Evolutionary conservation across 2,329 filamentous ascomycete species (phyloP).

Genomic region (Xylaria sp.): DNA sequence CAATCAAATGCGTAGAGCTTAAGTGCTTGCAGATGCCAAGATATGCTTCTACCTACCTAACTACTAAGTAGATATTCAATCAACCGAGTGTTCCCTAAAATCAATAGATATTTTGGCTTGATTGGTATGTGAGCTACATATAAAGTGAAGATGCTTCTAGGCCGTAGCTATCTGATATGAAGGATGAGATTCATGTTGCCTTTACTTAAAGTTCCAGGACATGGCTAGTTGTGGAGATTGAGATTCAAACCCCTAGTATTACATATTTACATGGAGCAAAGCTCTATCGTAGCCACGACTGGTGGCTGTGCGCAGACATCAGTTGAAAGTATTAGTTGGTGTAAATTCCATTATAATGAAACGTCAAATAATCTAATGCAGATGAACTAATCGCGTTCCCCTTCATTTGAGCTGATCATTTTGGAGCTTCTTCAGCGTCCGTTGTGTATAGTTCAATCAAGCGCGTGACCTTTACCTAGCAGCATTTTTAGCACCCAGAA

Average conservation of each 20-base stretch:
- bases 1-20: conserved; percentile 13
- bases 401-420: background rate
- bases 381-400: background rate
- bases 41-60: background rate
- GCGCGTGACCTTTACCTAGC: background rate
- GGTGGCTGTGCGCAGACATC: background rate
- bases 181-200: too few relatives aligned
- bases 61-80: background rate
- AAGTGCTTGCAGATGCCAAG: conserved; percentile 27
- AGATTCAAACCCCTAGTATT: too few relatives aligned
- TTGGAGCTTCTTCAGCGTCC: background rate
- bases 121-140: background rate
- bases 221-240: too few relatives aligned
- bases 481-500: background rate
- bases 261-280: too few relatives aligned
- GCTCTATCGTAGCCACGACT: background rate
- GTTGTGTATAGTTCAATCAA: background rate
- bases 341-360: background rate
- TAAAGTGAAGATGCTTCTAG: too few relatives aligned
- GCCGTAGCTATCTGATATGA: background rate
- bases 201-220: too few relatives aligned
- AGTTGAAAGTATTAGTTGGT: background rate
- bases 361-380: background rate
- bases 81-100: background rate
- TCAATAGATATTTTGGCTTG: background rate